Conservation (phyloP, 2,329 filamentous ascomycete genomes). For the Calonectria pauciramosa region DNA sequence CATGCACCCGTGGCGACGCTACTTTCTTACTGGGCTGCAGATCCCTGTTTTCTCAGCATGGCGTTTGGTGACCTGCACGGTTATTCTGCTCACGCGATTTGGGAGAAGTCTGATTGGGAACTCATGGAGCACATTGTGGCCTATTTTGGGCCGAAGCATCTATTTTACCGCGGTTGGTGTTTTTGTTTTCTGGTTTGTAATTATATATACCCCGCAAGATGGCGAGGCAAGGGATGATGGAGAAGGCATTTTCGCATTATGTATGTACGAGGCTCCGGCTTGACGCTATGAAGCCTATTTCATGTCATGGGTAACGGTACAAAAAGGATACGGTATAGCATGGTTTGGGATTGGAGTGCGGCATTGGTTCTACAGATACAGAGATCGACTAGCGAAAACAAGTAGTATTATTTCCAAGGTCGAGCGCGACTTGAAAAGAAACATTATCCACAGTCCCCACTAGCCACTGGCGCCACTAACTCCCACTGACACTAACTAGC, state of each 20-base stretch:
- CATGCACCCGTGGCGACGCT: conserved; percentile 40
- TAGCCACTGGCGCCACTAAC: background rate
- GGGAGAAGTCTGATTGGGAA: background rate
- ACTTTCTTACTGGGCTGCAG: conserved; percentile 45
- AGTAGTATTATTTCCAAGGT: background rate
- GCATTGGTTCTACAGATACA: conserved; percentile 20
- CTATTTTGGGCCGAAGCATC: conserved; percentile 21
- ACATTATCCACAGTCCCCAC: conserved; percentile 1
- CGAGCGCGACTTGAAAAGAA: background rate
- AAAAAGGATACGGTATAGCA: conserved; percentile 42
- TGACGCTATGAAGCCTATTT: conserved; percentile 43
- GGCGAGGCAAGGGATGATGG: conserved; percentile 29
- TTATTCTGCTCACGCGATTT: conserved; percentile 32
- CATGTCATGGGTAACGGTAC: conserved; percentile 45
- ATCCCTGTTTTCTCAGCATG: conserved; percentile 39
- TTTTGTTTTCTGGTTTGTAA: conserved; percentile 21
- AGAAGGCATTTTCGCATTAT: conserved; percentile 36
- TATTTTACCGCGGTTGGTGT: conserved; percentile 17
- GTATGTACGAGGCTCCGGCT: conserved; percentile 42
- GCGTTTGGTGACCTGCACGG: conserved; percentile 33
- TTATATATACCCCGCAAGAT: conserved; percentile 33
- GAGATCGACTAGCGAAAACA: conserved; percentile 16
- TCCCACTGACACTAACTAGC: background rate
- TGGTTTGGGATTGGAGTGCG: conserved; percentile 14
- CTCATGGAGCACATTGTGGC: conserved; percentile 31